Evolutionary conservation across 768 basidiomycete species (phyloP).

Genomic region (Hydnum rufescens): DNA sequence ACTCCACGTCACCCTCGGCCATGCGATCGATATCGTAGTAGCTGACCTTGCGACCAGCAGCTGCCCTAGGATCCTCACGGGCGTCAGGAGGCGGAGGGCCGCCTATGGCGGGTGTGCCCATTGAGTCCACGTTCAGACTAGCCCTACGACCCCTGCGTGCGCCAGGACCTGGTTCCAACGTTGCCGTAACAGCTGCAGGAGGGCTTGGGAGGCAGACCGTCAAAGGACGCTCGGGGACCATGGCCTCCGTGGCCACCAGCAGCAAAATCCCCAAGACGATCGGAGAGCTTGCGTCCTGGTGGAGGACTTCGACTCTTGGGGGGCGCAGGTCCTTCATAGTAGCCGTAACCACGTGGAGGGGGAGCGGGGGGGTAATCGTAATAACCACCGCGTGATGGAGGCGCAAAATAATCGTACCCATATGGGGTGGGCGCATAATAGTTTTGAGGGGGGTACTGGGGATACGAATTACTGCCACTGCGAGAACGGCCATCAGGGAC

Average conservation of each 20-base stretch:
- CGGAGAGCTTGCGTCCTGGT: constrained; percentile 38
- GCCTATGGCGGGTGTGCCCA: constrained; percentile 21
- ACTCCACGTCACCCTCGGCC: constrained; percentile 51
- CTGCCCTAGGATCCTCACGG: constrained; percentile 82
- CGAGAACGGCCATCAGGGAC: not conserved
- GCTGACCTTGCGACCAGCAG: constrained; percentile 72
- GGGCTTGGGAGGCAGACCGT: constrained; percentile 68
- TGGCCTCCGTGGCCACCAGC: constrained; percentile 24
- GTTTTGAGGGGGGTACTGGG: constrained; percentile 1
- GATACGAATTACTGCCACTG: not conserved
- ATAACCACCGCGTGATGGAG: not conserved
- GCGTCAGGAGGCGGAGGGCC: constrained; percentile 69
- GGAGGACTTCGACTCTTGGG: constrained; percentile 2
- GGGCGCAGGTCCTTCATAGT: not conserved
- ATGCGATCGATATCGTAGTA: constrained; percentile 94
- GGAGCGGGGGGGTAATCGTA: constrained; percentile 4
- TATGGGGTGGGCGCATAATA: not conserved
- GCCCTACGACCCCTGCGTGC: constrained; percentile 11
- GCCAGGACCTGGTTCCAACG: constrained; percentile 27
- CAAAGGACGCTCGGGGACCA: constrained; percentile 32
- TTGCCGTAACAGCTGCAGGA: constrained; percentile 24
- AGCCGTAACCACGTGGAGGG: not conserved
- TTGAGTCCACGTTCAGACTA: constrained; percentile 7
- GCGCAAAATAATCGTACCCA: not conserved
- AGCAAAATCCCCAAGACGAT: constrained; percentile 64